A percentile compares a stretch with the other conserved stretches of the same genome.
phyloP scores from a whole-genome alignment of 306 rosid species.

The Pyrus bretschneideri region DNA sequence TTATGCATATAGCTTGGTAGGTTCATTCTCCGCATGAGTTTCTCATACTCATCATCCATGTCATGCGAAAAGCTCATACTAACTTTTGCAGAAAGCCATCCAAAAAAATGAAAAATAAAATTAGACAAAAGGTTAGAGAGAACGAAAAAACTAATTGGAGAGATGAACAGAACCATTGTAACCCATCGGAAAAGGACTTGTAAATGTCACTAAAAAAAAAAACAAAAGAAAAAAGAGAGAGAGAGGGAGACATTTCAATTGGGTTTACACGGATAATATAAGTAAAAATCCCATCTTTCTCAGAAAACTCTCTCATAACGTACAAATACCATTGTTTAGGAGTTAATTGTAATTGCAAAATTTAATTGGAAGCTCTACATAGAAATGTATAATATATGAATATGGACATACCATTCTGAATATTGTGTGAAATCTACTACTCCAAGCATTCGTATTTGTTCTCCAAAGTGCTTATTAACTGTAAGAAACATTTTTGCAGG shows the following conservation, averaged over 20 bases:
- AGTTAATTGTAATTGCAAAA: background rate
- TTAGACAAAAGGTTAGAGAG: slow-evolving; percentile 30
- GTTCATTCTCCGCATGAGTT: slow-evolving; percentile 77
- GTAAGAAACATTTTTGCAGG: slow-evolving; percentile 19
- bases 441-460: slow-evolving; percentile 89
- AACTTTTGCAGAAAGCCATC: slow-evolving; percentile 31
- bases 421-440: slow-evolving; percentile 97
- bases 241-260: background rate
- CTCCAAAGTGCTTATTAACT: slow-evolving; percentile 94
- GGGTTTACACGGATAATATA: too few species aligned
- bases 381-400: background rate
- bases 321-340: background rate
- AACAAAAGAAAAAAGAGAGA: background rate
- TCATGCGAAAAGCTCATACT: slow-evolving; percentile 70
- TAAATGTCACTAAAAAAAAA: background rate
- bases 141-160: slow-evolving; percentile 34
- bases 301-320: background rate
- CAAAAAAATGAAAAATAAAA: background rate
- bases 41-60: slow-evolving; percentile 82
- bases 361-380: background rate
- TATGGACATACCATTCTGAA: slow-evolving; percentile 73
- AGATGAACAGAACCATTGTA: background rate
- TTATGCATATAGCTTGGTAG: slow-evolving; percentile 48
- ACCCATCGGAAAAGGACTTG: background rate
- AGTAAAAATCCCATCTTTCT: background rate